Evolutionary conservation across 2,329 filamentous ascomycete genomes (phyloP).

Genomic region (Xylaria digitata): DNA sequence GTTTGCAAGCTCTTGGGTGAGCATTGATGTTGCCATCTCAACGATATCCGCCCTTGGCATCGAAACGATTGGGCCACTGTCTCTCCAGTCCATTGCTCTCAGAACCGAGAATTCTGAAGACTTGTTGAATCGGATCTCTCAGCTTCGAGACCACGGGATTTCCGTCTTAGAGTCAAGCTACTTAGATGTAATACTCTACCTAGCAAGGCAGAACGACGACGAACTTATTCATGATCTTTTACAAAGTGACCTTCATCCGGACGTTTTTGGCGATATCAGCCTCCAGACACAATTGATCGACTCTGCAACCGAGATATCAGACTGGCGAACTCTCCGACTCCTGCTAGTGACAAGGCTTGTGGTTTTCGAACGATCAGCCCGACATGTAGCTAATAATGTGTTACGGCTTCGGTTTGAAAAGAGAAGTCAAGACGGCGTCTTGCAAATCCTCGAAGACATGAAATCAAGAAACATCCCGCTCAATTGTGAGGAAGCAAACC

Average conservation of each 20-base stretch:
- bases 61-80: conserved; percentile 76
- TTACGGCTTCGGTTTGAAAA: conserved; percentile 48
- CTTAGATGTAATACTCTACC: conserved; percentile 70
- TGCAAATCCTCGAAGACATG: conserved; percentile 55
- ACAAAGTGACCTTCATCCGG: conserved; percentile 64
- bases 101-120: conserved; percentile 68
- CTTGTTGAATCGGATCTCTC: conserved; percentile 68
- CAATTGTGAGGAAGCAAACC: conserved; percentile 45
- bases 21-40: conserved; percentile 75
- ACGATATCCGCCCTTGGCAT: conserved; percentile 78
- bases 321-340: conserved; percentile 57
- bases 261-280: conserved; percentile 63
- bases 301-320: conserved; percentile 51
- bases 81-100: conserved; percentile 80
- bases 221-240: conserved; percentile 60
- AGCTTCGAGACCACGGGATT: conserved; percentile 72
- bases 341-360: conserved; percentile 58
- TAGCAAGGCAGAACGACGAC: conserved; percentile 69
- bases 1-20: conserved; percentile 79
- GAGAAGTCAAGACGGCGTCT: conserved; percentile 44
- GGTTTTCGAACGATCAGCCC: conserved; percentile 47
- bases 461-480: conserved; percentile 50
- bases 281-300: conserved; percentile 56
- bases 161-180: conserved; percentile 72
- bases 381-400: conserved; percentile 51